Conservation (phyloP, 768 basidiomycete genomes). For the Auricularia auricula-judae region DNA sequence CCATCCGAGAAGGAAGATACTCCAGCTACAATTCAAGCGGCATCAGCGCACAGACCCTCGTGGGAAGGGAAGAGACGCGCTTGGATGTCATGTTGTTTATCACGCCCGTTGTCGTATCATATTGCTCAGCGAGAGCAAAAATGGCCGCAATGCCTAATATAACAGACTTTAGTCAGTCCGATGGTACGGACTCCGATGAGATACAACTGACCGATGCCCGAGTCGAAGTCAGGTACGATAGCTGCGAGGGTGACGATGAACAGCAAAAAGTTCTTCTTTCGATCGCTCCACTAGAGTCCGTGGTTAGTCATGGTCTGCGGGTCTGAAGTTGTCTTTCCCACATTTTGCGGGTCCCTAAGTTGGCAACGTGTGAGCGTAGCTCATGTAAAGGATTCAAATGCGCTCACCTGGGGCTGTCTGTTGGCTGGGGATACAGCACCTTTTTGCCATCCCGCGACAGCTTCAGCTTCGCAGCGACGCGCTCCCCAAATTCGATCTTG, state of each 20-base stretch:
- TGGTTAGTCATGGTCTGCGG: neutral
- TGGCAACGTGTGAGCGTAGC: conserved; percentile 22
- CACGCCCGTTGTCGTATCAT: conserved; percentile 39
- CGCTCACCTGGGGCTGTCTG: conserved; percentile 21
- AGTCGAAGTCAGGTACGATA: conserved; percentile 58
- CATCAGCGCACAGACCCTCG: conserved; percentile 3
- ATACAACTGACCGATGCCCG: conserved; percentile 39
- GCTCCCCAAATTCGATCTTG: conserved; percentile 46
- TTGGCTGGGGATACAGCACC: conserved; percentile 62
- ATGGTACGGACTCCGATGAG: neutral
- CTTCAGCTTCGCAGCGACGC: conserved; percentile 44
- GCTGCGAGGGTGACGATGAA: conserved; percentile 53
- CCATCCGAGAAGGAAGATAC: conserved; percentile 41
- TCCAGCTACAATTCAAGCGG: conserved; percentile 34
- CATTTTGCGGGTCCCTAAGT: conserved; percentile 50
- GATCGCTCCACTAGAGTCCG: conserved; percentile 35
- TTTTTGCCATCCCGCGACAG: conserved; percentile 43
- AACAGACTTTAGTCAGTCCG: neutral
- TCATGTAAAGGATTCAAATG: neutral
- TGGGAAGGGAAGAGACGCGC: conserved; percentile 13
- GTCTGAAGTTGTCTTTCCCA: conserved; percentile 11
- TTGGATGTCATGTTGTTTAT: conserved; percentile 58
- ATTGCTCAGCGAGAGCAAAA: conserved; percentile 47
- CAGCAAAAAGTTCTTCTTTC: conserved; percentile 44
- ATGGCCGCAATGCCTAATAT: conserved; percentile 45